phyloP scores from a whole-genome alignment of 192 early-diverging fungal genomes.

The Gorgonomyces haynaldii region DNA sequence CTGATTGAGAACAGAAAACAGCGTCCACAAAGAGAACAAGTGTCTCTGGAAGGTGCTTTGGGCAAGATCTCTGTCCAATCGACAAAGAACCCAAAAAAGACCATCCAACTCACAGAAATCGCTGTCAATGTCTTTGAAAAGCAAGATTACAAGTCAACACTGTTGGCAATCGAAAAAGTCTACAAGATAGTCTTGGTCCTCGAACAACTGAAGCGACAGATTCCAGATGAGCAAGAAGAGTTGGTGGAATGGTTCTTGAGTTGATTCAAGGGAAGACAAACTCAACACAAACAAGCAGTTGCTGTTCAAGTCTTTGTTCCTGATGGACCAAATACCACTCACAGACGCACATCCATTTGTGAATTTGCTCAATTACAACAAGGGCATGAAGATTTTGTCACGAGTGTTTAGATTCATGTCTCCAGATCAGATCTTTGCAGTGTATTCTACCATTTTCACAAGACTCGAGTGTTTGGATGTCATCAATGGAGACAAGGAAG shows the following conservation, averaged over 20 bases:
- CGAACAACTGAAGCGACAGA: constrained; percentile 71
- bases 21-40: constrained; percentile 69
- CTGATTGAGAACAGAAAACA: constrained; percentile 87
- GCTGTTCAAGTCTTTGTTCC: no score
- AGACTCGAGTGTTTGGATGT: constrained; percentile 40
- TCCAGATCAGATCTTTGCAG: constrained; percentile 63
- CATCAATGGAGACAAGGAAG: constrained; percentile 20
- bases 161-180: constrained; percentile 59
- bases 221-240: constrained; percentile 40
- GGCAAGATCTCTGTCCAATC: constrained; percentile 89
- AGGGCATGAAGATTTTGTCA: constrained; percentile 83
- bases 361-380: constrained; percentile 67
- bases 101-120: neutral
- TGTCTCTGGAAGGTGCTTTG: constrained; percentile 85
- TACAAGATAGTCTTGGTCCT: constrained; percentile 67
- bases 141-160: constrained; percentile 5
- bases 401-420: constrained; percentile 67
- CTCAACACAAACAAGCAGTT: no score
- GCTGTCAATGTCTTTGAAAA: neutral
- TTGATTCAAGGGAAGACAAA: constrained; percentile 30
- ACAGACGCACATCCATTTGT: constrained; percentile 70
- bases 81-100: constrained; percentile 64
- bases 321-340: constrained; percentile 46
- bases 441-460: constrained; percentile 50
- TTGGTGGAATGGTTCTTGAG: constrained; percentile 23